Conservation (phyloP, 1,284 basidiomycete genomes). For the Veloboletus limbatus region DNA sequence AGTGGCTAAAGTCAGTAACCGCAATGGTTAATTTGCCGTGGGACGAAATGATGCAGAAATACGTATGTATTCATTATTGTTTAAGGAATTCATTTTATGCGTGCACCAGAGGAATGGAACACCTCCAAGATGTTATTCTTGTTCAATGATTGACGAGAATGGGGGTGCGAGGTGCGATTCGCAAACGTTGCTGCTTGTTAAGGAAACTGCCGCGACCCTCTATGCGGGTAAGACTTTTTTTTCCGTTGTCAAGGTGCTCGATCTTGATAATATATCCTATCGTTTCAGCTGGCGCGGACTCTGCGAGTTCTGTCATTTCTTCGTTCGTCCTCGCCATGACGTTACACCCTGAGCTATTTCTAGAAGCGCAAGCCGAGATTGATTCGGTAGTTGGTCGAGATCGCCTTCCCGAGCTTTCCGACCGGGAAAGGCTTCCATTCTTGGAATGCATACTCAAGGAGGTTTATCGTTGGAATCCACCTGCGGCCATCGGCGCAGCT, state of each 20-base stretch:
- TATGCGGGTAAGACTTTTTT: conserved; percentile 2
- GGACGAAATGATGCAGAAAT: conserved; percentile 7
- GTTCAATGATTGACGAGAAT: conserved; percentile 6
- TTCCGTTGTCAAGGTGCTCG: not conserved
- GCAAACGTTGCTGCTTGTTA: not conserved
- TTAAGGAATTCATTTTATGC: not conserved
- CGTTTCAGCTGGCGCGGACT: conserved; percentile 3
- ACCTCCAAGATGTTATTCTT: not conserved
- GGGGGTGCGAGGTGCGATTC: not conserved
- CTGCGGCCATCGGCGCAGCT: not conserved
- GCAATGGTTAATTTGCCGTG: conserved; percentile 7
- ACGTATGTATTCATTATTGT: not conserved
- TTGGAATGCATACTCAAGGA: not conserved
- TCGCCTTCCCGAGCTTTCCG: not conserved
- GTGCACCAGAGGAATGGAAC: not conserved
- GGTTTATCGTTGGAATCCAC: not conserved
- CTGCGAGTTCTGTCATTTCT: conserved; percentile 5
- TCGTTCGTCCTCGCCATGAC: not conserved
- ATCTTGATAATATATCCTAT: not conserved
- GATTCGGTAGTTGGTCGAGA: not conserved
- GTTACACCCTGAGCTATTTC: not conserved
- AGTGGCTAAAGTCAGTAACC: conserved; percentile 4
- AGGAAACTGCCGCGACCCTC: conserved; percentile 6
- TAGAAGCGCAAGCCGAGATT: not conserved
- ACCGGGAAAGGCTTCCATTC: no score